A percentile compares a stretch with the other conserved stretches of the same genome.
phyloP scores from a whole-genome alignment of 768 basidiomycete species.

The Tylopilus sp. region DNA sequence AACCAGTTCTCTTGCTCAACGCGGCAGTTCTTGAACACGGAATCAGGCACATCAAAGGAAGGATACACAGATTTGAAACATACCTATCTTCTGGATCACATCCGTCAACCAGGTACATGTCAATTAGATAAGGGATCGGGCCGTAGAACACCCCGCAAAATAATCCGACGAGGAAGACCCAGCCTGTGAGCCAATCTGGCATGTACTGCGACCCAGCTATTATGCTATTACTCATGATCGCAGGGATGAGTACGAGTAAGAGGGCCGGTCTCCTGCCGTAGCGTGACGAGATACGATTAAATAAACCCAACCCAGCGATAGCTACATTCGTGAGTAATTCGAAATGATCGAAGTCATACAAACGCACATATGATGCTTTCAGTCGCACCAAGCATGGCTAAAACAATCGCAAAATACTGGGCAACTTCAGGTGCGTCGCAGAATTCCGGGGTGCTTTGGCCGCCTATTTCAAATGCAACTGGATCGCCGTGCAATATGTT shows the following conservation, averaged over 20 bases:
- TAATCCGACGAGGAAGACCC: conserved; percentile 19
- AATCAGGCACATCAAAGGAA: conserved; percentile 4
- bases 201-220: conserved; percentile 16
- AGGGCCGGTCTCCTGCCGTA: conserved; percentile 27
- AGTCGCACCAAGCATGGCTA: conserved; percentile 12
- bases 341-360: neutral
- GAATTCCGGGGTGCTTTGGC: conserved; percentile 5
- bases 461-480: conserved; percentile 5
- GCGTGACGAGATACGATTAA: conserved; percentile 23
- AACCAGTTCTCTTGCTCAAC: conserved; percentile 28
- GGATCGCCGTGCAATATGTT: conserved; percentile 9
- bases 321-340: conserved; percentile 14
- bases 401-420: conserved; percentile 18
- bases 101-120: conserved; percentile 30
- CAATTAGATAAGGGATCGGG: conserved; percentile 19
- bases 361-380: conserved; percentile 23
- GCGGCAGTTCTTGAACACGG: conserved; percentile 19
- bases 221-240: conserved; percentile 9
- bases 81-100: conserved; percentile 25
- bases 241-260: conserved; percentile 5
- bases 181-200: conserved; percentile 14
- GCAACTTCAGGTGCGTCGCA: conserved; percentile 24
- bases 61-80: neutral
- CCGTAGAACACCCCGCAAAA: conserved; percentile 13
- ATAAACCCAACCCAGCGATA: conserved; percentile 20